Evolutionary conservation across 371 early-diverging fungal species (phyloP).

Genomic region (Saksenaea oblongispora): DNA sequence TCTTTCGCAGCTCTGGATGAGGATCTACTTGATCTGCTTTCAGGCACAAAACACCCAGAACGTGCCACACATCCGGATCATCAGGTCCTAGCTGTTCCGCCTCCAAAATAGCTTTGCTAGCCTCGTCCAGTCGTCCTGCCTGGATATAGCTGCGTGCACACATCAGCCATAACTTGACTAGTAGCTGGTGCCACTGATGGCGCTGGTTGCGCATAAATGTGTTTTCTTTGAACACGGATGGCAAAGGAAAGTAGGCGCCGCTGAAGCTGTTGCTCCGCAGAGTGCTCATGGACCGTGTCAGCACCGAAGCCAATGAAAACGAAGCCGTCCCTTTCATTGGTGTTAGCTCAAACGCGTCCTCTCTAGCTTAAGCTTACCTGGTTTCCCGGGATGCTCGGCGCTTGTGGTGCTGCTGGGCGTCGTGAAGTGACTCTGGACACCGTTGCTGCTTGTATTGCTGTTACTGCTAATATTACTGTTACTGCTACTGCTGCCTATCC

Average conservation of each 20-base stretch:
- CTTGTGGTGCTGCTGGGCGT: conserved; percentile 1
- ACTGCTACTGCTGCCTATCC: conserved; percentile 11
- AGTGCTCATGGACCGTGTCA: neutral
- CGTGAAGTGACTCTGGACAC: neutral
- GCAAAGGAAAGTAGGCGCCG: neutral
- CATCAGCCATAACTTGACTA: conserved; percentile 55
- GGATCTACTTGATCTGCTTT: conserved; percentile 21
- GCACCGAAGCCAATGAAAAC: neutral
- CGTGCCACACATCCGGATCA: conserved; percentile 58
- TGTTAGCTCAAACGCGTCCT: too few species aligned
- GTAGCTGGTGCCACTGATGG: conserved; percentile 26
- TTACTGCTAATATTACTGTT: too few species aligned
- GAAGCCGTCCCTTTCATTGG: neutral
- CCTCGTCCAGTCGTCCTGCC: conserved; percentile 61
- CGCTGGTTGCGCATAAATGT: conserved; percentile 22
- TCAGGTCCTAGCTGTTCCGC: conserved; percentile 57
- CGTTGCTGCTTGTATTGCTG: too few species aligned
- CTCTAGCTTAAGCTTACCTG: too few species aligned
- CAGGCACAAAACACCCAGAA: conserved; percentile 49
- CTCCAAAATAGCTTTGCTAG: conserved; percentile 61
- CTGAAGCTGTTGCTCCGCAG: conserved; percentile 2
- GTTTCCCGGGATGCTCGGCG: too few species aligned
- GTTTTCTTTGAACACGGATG: conserved; percentile 5
- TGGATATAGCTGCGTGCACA: conserved; percentile 61
- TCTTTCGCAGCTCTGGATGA: conserved; percentile 19